Evolutionary conservation across 495 filamentous ascomycete genomes (phyloP), one percentile per base, ranked within the genome.

Genomic region (Saxophila tyrrhenica): DNA sequence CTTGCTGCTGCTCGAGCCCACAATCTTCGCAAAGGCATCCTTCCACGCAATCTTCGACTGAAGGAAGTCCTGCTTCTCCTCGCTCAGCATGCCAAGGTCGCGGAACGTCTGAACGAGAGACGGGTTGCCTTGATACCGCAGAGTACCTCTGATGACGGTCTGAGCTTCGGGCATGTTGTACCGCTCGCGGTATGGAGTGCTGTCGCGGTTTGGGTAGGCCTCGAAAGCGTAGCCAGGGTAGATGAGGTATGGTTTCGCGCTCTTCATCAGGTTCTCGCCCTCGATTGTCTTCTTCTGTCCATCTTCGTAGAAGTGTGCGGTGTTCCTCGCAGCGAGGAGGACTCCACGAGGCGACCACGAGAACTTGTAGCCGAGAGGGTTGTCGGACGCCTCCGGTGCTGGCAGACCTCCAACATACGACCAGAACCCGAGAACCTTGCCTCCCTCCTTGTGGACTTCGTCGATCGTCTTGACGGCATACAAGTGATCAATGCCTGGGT

Each of bases 281-380:
- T 55, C 24, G 3, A 79, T 73, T 45, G 81, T 77, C 61, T 82
- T 77, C 38, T 83, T 67, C 70, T 90, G 76, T 57, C 89, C 90
- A 56, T 86, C 82, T 67, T 86, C 72, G 69, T 81, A 92, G 75
- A 81, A 90, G 62, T 77, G 86, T 57, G 88, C 92, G n/a, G 80
- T 73, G 71, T 96, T 96, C 58, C 85, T 70, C 48, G 92, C 73
- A 9, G 92, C 89, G 11, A 98, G 75, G 2, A 97, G 75, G 48
- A 95, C 89, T 63, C 92, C 92, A 49, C 92, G 81, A 60, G 81
- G 79, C 15, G 62, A 65, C 66, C 67, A 72, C 22, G 83, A 86
- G 78, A 95, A 96, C 73, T 96, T 95, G 78, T 95, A 98, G 39
- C 92, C 91, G 21, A 95, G 75, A 24, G 92, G 91, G 73, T 96